Evolutionary conservation across 768 basidiomycete species (phyloP).

Genomic region (Leucogyrophana mollusca): DNA sequence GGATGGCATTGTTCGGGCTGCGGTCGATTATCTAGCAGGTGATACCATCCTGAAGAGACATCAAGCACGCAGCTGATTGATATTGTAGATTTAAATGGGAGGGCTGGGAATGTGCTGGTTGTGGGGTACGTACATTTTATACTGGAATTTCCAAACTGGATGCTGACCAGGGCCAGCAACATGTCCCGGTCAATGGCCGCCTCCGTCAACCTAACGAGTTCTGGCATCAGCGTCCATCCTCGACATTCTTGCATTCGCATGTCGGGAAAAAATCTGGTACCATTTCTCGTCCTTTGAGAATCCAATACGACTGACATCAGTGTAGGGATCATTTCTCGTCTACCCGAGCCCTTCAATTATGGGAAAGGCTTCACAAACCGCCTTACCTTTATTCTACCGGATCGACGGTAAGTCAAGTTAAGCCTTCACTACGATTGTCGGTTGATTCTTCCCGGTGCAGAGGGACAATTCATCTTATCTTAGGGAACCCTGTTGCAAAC

Average conservation of each 20-base stretch:
- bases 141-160: conserved; percentile 1
- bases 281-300: not conserved
- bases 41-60: conserved; percentile 13
- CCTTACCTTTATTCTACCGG: conserved; percentile 53
- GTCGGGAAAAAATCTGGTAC: conserved; percentile 30
- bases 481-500: conserved; percentile 38
- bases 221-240: conserved; percentile 29
- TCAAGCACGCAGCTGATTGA: conserved; percentile 1
- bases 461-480: conserved; percentile 62
- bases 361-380: conserved; percentile 23
- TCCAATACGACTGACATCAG: not conserved
- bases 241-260: conserved; percentile 24
- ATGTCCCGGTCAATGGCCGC: conserved; percentile 13
- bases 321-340: conserved; percentile 18
- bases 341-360: conserved; percentile 12
- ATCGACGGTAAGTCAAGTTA: conserved; percentile 36
- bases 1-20: conserved; percentile 71
- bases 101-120: conserved; percentile 65
- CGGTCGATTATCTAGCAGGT: conserved; percentile 77
- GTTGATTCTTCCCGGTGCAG: conserved; percentile 22
- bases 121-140: conserved; percentile 41
- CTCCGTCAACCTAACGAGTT: conserved; percentile 35
- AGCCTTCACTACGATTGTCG: not conserved
- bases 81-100: conserved; percentile 67
- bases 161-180: conserved; percentile 12